Base-by-base conservation (phyloP, 495 filamentous ascomycete genomes). In the Xylaria scruposa region DNA sequence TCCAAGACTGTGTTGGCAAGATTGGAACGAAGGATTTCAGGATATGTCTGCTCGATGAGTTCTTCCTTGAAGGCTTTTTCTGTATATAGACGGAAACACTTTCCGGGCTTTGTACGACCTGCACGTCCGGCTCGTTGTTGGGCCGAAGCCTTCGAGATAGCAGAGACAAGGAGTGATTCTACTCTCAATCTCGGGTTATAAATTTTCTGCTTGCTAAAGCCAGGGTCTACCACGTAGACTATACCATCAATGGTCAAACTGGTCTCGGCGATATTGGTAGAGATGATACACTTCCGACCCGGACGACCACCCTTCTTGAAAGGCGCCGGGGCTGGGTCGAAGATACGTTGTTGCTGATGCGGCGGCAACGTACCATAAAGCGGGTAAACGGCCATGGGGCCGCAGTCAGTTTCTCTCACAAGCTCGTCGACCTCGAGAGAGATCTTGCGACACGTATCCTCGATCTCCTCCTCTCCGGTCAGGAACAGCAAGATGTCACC, bases 171-270 rank as follows among this genome's bases (percentile, higher is more conserved):
- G 2, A 99, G 85, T 0, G 97, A 98, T 81, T 99, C 97, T 51
- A 98, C 95, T 78, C 97, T 92, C 68, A 97, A 93, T 66, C 97
- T 91, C 31, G 97, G 95, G 78, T 98, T 97, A 87, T 98, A 99
- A 73, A 99, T 94, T 83, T 99, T 99, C 80, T 99, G 97, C 86
- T 99, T 99, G 80, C 93, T 97, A 84, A 99, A 99, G 26, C 97
- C 97, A 8, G 97, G 96, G 78, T 99, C 97, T 10, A 99, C 95
- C 21, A 99, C 97, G 74, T 97, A 99, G 31, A 99, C 97, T 71
- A 99, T 98, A 78, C 97, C 97, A 79, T 99, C 97, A 65, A 99
- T 99, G 49, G 97, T 99, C 78, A 98, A 90, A 71, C 90, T 94
- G 0, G 97, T 99, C 83, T 99, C 97, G 9, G 97, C 97, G 79